Evolutionary conservation across 805 yeast species (phyloP), one percentile per base, ranked within the genome.

Genomic region (Wickerhamiella bombiphila): DNA sequence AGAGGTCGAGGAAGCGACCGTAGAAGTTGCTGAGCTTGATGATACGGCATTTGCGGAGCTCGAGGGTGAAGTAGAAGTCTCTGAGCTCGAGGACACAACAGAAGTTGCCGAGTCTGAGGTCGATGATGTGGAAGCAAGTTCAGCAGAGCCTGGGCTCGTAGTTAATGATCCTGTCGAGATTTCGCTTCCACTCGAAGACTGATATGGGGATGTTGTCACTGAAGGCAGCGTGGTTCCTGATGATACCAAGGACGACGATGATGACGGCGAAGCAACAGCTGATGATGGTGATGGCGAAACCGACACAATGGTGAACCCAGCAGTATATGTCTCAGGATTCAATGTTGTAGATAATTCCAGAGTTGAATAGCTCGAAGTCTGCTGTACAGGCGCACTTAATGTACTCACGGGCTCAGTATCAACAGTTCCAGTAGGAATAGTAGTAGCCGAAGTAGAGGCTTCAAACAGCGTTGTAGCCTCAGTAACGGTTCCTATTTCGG

Each of bases 351-450:
- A 40, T 13, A 54, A 41, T 22, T 51, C 45, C 3, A 50, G 45
- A 3, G 63, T 56, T 6, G 55, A 46, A 40, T 56, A 52, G 5
- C 52, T 41, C 21, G 51, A 29, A 9, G 42, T 46, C 29, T 58
- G 58, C 3, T 57, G 49, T 13, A 58, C 55, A 15, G 65, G 65
- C 22, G 55, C 46, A 5, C 43, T 42, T 18, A 54, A 42, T 13
- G 51, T 44, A 19, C 55, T 45, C 5, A 58, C 41, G 19, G 62
- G 46, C 18, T 53, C 44, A 3, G 63, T 56, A 29, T 54, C 39
- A 15, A 54, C 39, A 1, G 52, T 41, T 6, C 59, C 55, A 13
- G 53, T 45, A 5, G 60, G 51, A 15, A 56, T 55, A 8, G 60
- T 53, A 4, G 51, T 48, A 17, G 57, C 57, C 16, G 49, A 39